Percentiles rank a stretch among this genome's conserved stretches.
Conservation (phyloP, 2,329 filamentous ascomycete species). For the Nectriaceae sp. region DNA sequence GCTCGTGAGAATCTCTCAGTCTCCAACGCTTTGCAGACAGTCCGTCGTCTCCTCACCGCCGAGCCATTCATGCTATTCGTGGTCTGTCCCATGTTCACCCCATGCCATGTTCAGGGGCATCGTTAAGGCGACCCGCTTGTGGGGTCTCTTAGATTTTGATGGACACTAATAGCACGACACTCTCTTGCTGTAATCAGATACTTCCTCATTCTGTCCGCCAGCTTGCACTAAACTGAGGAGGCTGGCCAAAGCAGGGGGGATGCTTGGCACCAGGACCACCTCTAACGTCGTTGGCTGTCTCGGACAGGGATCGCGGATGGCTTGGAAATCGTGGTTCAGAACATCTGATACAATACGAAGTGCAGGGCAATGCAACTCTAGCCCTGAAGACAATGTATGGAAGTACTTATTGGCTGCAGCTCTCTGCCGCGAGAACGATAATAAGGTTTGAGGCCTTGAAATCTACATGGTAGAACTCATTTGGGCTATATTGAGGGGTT, state of each 20-base stretch:
- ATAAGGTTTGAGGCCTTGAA: too few species aligned
- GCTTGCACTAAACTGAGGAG: constrained; percentile 20
- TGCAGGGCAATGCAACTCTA: not conserved
- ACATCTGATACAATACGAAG: not conserved
- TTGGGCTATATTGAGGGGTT: too few species aligned
- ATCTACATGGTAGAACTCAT: too few species aligned
- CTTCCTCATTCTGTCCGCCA: constrained; percentile 11
- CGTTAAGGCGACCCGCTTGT: constrained; percentile 9
- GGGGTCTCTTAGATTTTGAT: not conserved
- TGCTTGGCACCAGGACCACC: constrained; percentile 1
- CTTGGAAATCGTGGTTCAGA: not conserved
- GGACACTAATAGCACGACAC: constrained; percentile 7
- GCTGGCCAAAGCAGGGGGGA: constrained; percentile 12
- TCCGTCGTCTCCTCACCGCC: constrained; percentile 11
- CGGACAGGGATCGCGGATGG: not conserved
- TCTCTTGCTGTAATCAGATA: not conserved
- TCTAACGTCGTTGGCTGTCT: not conserved
- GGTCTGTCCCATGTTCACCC: constrained; percentile 5
- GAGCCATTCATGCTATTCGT: constrained; percentile 12
- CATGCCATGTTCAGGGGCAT: constrained; percentile 8
- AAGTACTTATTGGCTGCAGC: too few species aligned
- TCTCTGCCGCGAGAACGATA: too few species aligned
- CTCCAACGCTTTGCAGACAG: constrained; percentile 6
- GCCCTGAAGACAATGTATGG: too few species aligned
- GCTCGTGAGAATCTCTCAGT: too few species aligned